Percentiles rank a stretch among this genome's conserved stretches.
Evolutionary conservation across 2,329 filamentous ascomycete genomes (phyloP).

Genomic region (Ascochyta fabae): DNA sequence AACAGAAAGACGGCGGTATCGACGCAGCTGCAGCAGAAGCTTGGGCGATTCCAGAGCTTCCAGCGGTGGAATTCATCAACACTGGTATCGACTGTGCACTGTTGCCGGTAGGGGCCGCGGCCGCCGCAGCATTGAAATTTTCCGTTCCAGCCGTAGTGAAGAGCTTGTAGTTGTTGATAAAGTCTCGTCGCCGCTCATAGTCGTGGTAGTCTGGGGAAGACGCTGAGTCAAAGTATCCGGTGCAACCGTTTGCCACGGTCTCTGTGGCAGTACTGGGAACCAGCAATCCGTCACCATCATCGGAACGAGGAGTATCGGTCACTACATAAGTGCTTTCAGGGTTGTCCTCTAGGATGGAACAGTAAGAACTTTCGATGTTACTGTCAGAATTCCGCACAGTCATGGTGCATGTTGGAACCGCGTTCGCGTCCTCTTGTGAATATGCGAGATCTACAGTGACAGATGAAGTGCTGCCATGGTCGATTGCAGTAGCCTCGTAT

Average conservation of each 20-base stretch:
- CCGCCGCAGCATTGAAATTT: slow-evolving; percentile 32
- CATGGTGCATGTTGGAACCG: slow-evolving; percentile 23
- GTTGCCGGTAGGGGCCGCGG: slow-evolving; percentile 23
- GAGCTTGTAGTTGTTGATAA: slow-evolving; percentile 26
- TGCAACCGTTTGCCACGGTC: not conserved
- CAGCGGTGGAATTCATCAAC: not conserved
- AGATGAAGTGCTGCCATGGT: slow-evolving; percentile 4
- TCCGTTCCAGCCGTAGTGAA: slow-evolving; percentile 39
- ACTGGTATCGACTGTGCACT: slow-evolving; percentile 14
- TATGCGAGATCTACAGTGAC: slow-evolving; percentile 23
- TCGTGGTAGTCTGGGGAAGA: not conserved
- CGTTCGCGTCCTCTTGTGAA: slow-evolving; percentile 11
- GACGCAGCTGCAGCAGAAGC: slow-evolving; percentile 28
- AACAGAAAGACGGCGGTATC: slow-evolving; percentile 1
- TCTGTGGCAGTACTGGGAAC: not conserved
- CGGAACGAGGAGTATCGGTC: not conserved
- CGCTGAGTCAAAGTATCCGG: not conserved
- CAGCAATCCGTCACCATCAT: too few relatives aligned
- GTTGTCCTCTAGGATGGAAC: not conserved
- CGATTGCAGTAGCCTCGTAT: slow-evolving; percentile 18
- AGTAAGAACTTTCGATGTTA: not conserved
- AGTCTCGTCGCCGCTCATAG: slow-evolving; percentile 16
- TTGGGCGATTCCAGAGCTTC: slow-evolving; percentile 9
- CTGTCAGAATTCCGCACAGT: slow-evolving; percentile 10
- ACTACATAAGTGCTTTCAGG: not conserved